Percentiles rank a stretch among this genome's conserved stretches.
Evolutionary conservation across 2,329 filamentous ascomycete species (phyloP).

Genomic region (Hawksworthiomyces lignivorus): DNA sequence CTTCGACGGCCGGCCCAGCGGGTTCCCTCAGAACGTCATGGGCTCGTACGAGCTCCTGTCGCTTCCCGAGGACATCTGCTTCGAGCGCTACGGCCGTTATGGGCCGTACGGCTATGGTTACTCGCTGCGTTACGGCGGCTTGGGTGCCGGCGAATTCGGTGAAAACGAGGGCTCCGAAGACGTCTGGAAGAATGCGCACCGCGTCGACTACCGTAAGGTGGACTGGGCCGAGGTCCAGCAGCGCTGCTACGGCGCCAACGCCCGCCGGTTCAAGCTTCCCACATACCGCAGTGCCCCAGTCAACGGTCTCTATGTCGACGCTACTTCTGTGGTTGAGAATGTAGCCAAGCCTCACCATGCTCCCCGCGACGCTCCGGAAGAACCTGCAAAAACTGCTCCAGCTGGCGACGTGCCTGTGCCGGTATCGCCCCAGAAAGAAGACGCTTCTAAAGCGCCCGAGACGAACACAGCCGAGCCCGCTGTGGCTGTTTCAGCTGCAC

Average conservation of each 20-base stretch:
- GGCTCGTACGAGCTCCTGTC: conserved; percentile 81
- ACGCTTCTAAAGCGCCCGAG: no score
- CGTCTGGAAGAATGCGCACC: conserved; percentile 64
- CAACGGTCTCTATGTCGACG: conserved; percentile 44
- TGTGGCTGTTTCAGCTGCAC: neutral
- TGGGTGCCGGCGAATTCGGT: conserved; percentile 77
- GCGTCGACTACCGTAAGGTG: conserved; percentile 69
- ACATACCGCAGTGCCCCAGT: conserved; percentile 31
- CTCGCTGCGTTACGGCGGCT: conserved; percentile 66
- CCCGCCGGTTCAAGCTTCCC: conserved; percentile 55
- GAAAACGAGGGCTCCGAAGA: conserved; percentile 72
- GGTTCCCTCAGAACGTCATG: conserved; percentile 76
- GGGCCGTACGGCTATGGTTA: conserved; percentile 90
- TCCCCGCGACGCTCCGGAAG: neutral
- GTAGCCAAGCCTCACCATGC: neutral
- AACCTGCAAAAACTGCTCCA: conserved; percentile 16
- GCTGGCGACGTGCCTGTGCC: no score
- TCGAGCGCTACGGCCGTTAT: conserved; percentile 81
- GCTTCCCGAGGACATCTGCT: conserved; percentile 79
- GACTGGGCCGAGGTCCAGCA: conserved; percentile 75
- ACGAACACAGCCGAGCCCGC: conserved; percentile 11
- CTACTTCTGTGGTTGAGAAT: neutral
- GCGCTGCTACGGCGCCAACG: conserved; percentile 65
- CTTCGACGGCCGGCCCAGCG: conserved; percentile 69
- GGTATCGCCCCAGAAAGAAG: conserved; percentile 6